Percentiles rank a stretch among this genome's conserved stretches.
phyloP scores from a whole-genome alignment of 1,284 basidiomycete species.

The Nidula niveotomentosa region DNA sequence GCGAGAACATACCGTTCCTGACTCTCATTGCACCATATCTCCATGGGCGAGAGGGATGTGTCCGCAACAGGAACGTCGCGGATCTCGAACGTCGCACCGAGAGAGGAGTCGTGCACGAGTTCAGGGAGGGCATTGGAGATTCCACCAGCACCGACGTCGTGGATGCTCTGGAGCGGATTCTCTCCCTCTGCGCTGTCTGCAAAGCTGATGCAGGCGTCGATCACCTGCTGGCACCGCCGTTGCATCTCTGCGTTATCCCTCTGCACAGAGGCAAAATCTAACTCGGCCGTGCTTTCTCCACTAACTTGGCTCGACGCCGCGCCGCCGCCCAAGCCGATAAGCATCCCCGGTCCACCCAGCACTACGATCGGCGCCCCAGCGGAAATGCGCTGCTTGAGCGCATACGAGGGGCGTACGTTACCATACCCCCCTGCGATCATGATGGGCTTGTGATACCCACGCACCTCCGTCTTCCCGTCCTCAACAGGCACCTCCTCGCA shows the following conservation, averaged over 20 bases:
- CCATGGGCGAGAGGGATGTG: conserved; percentile 96
- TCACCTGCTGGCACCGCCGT: conserved; percentile 95
- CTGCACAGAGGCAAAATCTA: conserved; percentile 98
- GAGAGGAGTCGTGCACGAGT: conserved; percentile 90
- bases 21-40: conserved; percentile 99
- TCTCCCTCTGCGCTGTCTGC: conserved; percentile 31
- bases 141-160: conserved; percentile 98
- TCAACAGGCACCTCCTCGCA: conserved; percentile 64
- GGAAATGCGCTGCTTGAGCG: conserved; percentile 74
- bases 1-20: conserved; percentile 98
- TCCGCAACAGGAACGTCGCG: conserved; percentile 93
- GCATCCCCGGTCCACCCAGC: conserved; percentile 95
- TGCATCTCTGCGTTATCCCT: conserved; percentile 99
- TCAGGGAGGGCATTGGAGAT: conserved; percentile 97
- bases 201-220: conserved; percentile 83
- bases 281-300: conserved; percentile 84
- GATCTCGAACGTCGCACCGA: conserved; percentile 95
- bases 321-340: conserved; percentile 96
- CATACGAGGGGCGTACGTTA: conserved; percentile 83
- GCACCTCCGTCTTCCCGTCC: conserved; percentile 56
- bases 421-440: conserved; percentile 99
- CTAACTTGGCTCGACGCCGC: conserved; percentile 94
- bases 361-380: conserved; percentile 89
- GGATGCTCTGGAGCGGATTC: conserved; percentile 94
- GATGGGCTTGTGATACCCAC: conserved; percentile 99